Evolutionary conservation across 1,284 basidiomycete genomes (phyloP).

Genomic region (Tilletia caries): DNA sequence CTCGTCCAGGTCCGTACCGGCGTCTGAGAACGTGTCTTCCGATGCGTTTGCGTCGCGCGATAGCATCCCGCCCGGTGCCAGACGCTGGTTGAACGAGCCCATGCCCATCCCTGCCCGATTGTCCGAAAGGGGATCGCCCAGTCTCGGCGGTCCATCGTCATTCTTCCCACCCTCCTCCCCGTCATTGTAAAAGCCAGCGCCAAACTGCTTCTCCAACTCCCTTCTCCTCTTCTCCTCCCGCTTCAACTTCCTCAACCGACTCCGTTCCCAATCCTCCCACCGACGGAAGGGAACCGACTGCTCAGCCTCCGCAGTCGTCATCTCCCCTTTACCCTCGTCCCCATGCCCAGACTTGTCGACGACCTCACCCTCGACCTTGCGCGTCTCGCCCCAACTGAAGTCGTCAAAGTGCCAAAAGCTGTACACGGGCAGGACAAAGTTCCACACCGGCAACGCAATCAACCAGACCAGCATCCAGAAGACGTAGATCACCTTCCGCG

Average conservation of each 20-base stretch:
- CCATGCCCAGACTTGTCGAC: conserved; percentile 66
- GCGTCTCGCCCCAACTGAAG: conserved; percentile 98
- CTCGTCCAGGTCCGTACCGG: conserved; percentile 63
- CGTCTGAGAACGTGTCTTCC: conserved; percentile 31
- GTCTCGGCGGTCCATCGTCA: not conserved
- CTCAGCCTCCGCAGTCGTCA: conserved; percentile 60
- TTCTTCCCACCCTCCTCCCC: conserved; percentile 26
- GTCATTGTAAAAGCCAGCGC: conserved; percentile 64
- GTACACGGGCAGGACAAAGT: conserved; percentile 67
- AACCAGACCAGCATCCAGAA: conserved; percentile 98
- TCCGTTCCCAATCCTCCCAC: conserved; percentile 99
- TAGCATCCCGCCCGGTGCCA: not conserved
- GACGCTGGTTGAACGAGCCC: not conserved
- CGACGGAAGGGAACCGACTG: conserved; percentile 75
- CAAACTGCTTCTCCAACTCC: conserved; percentile 55
- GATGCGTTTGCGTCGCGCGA: not conserved
- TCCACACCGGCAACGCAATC: conserved; percentile 87
- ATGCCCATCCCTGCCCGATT: not conserved
- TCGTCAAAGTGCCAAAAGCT: conserved; percentile 99
- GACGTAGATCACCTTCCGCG: conserved; percentile 88
- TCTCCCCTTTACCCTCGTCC: conserved; percentile 56
- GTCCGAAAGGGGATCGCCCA: not conserved
- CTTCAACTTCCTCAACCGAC: conserved; percentile 82
- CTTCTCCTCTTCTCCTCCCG: conserved; percentile 74
- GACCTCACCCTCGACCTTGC: conserved; percentile 72